Evolutionary conservation across 1,139 yeast genomes (phyloP).

Genomic region (Wickerhamomyces sp.): DNA sequence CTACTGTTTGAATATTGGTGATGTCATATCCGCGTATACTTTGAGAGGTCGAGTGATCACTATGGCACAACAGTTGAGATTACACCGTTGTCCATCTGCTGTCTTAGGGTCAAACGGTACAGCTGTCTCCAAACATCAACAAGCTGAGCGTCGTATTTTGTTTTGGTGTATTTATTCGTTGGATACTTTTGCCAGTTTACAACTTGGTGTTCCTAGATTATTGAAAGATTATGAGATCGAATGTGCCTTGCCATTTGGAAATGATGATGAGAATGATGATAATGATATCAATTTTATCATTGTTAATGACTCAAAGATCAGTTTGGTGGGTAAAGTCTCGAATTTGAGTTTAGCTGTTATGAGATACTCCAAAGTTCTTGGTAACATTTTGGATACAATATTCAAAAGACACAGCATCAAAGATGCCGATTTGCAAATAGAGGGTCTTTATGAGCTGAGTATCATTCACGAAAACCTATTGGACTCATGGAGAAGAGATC

Average conservation of each 20-base stretch:
- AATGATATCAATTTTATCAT: constrained; percentile 52
- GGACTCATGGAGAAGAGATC: constrained; percentile 74
- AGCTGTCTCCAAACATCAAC: constrained; percentile 57
- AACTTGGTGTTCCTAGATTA: constrained; percentile 77
- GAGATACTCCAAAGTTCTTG: constrained; percentile 69
- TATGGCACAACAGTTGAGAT: constrained; percentile 80
- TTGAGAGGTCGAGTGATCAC: constrained; percentile 71
- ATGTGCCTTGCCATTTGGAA: constrained; percentile 76
- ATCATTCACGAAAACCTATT: constrained; percentile 60
- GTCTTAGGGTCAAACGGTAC: constrained; percentile 57
- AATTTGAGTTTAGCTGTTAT: constrained; percentile 58
- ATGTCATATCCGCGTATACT: constrained; percentile 68
- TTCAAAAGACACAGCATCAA: constrained; percentile 41
- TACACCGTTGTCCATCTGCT: constrained; percentile 86
- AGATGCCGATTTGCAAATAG: constrained; percentile 27
- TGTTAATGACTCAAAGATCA: constrained; percentile 50
- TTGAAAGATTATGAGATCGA: constrained; percentile 78
- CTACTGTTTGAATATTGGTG: constrained; percentile 71
- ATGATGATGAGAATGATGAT: constrained; percentile 39
- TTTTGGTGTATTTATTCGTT: constrained; percentile 83
- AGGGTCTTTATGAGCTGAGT: constrained; percentile 30
- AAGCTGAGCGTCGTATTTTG: constrained; percentile 73
- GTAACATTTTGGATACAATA: constrained; percentile 65
- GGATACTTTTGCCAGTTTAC: constrained; percentile 71
- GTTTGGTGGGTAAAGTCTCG: constrained; percentile 66